These are phyloP conservation scores for Cercophora samala DNA, from an alignment of 495 filamentous ascomycete genomes.

Conservation along the genomic window DNA sequence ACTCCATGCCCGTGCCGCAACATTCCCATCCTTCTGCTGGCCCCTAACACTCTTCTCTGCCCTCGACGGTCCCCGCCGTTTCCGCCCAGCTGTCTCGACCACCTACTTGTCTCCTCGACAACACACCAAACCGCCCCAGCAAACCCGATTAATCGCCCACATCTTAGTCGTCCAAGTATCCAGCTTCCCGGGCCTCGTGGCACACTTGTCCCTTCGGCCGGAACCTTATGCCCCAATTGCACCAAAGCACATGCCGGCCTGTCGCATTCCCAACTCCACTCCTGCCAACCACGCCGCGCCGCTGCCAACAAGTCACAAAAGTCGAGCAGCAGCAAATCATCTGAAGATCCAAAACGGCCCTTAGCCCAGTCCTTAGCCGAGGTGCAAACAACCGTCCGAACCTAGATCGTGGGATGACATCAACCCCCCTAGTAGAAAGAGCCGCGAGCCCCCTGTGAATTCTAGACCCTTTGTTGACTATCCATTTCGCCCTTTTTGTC, in stretches of 20 bases:
- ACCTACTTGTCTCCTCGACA: not conserved
- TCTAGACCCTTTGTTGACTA: not conserved
- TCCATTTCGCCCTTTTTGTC: not conserved
- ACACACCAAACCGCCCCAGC: not conserved
- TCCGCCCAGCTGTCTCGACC: not conserved
- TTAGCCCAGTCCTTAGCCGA: slow-evolving; percentile 13
- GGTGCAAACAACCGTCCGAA: slow-evolving; percentile 9
- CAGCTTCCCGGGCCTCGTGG: not conserved
- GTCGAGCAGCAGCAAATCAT: slow-evolving; percentile 4
- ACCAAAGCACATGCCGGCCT: slow-evolving; percentile 1
- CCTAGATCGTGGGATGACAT: slow-evolving; percentile 22
- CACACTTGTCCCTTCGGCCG: not conserved
- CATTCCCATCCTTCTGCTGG: slow-evolving; percentile 4
- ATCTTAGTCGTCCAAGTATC: not conserved
- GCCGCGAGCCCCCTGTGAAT: not conserved
- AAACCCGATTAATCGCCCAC: not conserved
- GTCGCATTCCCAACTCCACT: slow-evolving; percentile 1
- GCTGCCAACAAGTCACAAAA: slow-evolving; percentile 6
- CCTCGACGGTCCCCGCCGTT: not conserved
- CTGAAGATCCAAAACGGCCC: slow-evolving; percentile 16
- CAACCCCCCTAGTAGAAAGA: slow-evolving; percentile 14
- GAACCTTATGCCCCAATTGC: not conserved
- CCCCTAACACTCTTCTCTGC: not conserved
- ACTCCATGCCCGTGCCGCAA: slow-evolving; percentile 5
- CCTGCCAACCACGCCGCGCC: slow-evolving; percentile 11